Conservation (phyloP, 345 rosid genomes). For the Melaleuca alternifolia region DNA sequence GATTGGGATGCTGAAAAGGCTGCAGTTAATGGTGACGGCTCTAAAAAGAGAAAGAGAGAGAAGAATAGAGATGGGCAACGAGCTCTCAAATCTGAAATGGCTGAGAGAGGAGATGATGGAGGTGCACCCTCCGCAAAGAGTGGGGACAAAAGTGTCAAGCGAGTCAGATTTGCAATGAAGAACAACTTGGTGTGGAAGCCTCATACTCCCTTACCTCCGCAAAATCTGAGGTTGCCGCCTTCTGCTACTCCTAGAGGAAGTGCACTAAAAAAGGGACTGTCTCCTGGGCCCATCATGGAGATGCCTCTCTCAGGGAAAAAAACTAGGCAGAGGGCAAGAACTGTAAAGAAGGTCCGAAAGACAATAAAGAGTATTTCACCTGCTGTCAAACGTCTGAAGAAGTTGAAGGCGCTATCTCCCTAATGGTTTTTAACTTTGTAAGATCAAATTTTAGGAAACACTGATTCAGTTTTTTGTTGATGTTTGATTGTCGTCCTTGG, state of each 20-base stretch:
- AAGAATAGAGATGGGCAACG: slow-evolving; percentile 19
- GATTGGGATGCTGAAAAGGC: slow-evolving; percentile 28
- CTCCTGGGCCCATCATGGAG: slow-evolving; percentile 82
- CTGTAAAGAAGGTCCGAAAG: slow-evolving; percentile 42
- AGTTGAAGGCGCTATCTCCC: slow-evolving; percentile 28
- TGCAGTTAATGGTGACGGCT: slow-evolving; percentile 15
- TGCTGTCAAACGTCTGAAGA: slow-evolving; percentile 41
- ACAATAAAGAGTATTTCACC: slow-evolving; percentile 29
- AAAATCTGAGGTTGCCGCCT: slow-evolving; percentile 83
- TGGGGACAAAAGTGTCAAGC: slow-evolving; percentile 61
- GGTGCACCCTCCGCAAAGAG: slow-evolving; percentile 24
- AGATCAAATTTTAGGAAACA: neutral
- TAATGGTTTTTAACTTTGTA: slow-evolving; percentile 1
- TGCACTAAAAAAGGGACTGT: slow-evolving; percentile 86
- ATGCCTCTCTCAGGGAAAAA: slow-evolving; percentile 36
- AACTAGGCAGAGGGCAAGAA: slow-evolving; percentile 42
- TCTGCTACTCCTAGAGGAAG: slow-evolving; percentile 96
- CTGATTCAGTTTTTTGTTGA: neutral
- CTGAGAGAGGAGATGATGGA: slow-evolving; percentile 26
- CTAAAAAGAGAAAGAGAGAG: slow-evolving; percentile 51
- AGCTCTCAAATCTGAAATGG: slow-evolving; percentile 13
- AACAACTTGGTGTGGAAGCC: slow-evolving; percentile 97
- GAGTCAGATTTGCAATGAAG: slow-evolving; percentile 84
- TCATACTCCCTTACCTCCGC: slow-evolving; percentile 87
- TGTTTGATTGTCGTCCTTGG: neutral